Conservation (phyloP, 257 asterid genomes). For the Nicotiana paniculata region DNA sequence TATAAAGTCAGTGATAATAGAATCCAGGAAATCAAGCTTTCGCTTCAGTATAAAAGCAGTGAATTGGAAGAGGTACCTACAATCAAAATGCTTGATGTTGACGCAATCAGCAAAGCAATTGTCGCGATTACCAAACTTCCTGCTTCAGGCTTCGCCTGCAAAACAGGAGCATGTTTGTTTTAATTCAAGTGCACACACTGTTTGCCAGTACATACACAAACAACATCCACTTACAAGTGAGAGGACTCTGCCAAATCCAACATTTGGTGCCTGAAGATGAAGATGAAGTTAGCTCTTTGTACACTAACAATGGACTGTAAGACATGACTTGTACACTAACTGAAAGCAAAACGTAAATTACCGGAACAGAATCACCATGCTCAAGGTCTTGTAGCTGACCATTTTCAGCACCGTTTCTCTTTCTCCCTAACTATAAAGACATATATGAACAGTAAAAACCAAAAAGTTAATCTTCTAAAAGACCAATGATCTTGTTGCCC, state of each 20-base stretch:
- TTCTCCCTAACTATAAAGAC: slow-evolving; percentile 40
- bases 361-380: slow-evolving; percentile 63
- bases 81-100: slow-evolving; percentile 66
- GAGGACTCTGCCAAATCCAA: slow-evolving; percentile 68
- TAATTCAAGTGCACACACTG: neutral
- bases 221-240: slow-evolving; percentile 52
- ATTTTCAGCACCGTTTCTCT: slow-evolving; percentile 31
- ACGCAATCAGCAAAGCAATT: slow-evolving; percentile 61
- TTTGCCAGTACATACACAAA: neutral
- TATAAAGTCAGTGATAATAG: neutral
- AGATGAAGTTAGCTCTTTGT: slow-evolving; percentile 17
- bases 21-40: slow-evolving; percentile 7
- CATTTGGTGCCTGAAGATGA: slow-evolving; percentile 59
- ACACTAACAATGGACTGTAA: neutral
- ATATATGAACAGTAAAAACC: neutral
- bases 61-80: slow-evolving; percentile 30
- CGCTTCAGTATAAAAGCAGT: neutral
- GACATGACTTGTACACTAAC: neutral
- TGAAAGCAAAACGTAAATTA: slow-evolving; percentile 17
- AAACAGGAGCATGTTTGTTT: slow-evolving; percentile 11
- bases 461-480: neutral
- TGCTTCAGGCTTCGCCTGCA: slow-evolving; percentile 82
- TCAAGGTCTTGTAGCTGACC: slow-evolving; percentile 62
- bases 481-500: neutral
- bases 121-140: slow-evolving; percentile 56